Base-by-base conservation (phyloP, 2,329 filamentous ascomycete genomes). In the Colletotrichum simmondsii region DNA sequence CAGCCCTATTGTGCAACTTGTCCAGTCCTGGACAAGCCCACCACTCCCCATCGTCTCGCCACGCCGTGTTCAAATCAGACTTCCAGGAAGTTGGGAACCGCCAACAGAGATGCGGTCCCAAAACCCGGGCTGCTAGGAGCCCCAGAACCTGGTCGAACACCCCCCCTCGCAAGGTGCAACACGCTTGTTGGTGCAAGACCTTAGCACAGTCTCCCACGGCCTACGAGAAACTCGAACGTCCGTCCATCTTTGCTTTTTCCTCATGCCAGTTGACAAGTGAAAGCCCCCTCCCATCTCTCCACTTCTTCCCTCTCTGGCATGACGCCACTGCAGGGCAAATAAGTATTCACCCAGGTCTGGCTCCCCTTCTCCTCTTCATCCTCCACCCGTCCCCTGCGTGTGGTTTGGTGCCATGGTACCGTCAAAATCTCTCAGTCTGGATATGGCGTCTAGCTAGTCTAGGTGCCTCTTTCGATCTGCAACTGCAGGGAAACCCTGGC, bases 281-380 rank as follows among this genome's bases (percentile, higher is more conserved):
- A 54, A 12, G 22, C n/a, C 26, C 52, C 24, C 42, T 42, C 49
- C 30, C 30, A 32, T 35, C 26, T 16, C 67, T 46, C 67, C 62
- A 66, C 54, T 59, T 46, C 53, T 64, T 64, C 10, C 59, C 35
- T 68, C 61, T 65, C 28, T 49, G 26, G 26, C 24, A 42, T 32
- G 35, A 32, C 32, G 35, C 52, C 32, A 42, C 6, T 19, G 66
- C 60, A 56, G 59, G 59, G 35, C 24, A 24, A 35, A 46, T 10
- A 24, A 26, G 30, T 10, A 54, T 24, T 5, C 49, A 35, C 37
- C 12, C 35, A 54, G 14, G 52, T 19, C 19, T 30, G 11, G 37
- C 2, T 42, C 52, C 32, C 24, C 24, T 37, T 16, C 26, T 52
- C 16, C 42, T 49, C 6, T 19, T 49, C 6, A 3, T 49, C 42